Evolutionary conservation across 2,329 filamentous ascomycete species (phyloP).

Genomic region (Geoglossum cookeanum): DNA sequence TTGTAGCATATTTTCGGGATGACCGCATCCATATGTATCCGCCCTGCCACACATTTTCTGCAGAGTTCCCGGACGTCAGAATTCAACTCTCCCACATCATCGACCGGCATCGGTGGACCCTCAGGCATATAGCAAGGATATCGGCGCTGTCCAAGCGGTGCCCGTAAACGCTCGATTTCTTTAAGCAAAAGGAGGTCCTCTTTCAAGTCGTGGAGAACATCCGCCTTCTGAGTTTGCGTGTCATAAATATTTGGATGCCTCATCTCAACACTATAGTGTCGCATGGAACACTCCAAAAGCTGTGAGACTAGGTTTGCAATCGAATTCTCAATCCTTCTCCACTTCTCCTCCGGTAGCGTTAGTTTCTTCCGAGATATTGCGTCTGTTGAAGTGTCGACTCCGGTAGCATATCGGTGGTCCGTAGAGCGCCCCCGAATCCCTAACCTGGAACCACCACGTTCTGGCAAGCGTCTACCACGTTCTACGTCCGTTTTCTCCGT

Average conservation of each 20-base stretch:
- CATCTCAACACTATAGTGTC: not conserved
- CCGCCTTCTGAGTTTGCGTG: not conserved
- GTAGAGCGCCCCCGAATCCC: not conserved
- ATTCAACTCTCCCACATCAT: not conserved
- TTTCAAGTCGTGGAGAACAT: not conserved
- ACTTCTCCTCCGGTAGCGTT: conserved; percentile 23
- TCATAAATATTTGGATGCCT: not conserved
- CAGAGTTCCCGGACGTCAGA: not conserved
- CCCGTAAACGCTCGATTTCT: not conserved
- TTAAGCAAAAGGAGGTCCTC: not conserved
- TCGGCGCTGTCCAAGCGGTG: not conserved
- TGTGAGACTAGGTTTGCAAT: conserved; percentile 22
- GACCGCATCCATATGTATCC: not conserved
- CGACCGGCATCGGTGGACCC: not conserved
- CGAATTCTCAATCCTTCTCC: conserved; percentile 22
- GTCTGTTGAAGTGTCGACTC: not conserved
- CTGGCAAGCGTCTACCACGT: not conserved
- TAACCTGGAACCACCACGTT: not conserved
- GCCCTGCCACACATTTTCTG: not conserved
- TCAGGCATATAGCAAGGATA: not conserved
- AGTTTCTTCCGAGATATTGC: conserved; percentile 5
- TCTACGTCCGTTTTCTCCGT: not conserved
- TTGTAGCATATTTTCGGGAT: conserved; percentile 37
- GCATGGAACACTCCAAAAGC: conserved; percentile 13
- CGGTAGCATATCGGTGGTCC: not conserved